A percentile compares a stretch with the other conserved stretches of the same genome.
phyloP scores from a whole-genome alignment of 495 filamentous ascomycete species.

The Emericellopsis terricola region DNA sequence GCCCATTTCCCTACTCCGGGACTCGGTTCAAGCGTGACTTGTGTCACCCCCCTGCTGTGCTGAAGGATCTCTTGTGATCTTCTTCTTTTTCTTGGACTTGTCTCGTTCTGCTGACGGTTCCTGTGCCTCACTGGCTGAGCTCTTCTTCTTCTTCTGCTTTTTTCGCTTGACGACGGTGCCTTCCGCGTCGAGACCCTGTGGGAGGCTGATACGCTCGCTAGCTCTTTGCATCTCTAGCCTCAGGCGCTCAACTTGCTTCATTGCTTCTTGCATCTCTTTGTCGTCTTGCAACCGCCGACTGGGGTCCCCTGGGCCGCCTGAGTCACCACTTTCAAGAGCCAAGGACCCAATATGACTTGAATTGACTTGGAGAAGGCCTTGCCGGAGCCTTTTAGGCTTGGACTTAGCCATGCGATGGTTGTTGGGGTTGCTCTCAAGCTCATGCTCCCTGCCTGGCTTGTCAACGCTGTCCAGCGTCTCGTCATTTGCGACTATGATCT shows the following conservation, averaged over 20 bases:
- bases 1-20: too few species aligned
- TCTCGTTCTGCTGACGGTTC: slow-evolving; percentile 55
- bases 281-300: slow-evolving; percentile 43
- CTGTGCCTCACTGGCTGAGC: slow-evolving; percentile 9
- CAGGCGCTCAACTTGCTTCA: slow-evolving; percentile 70
- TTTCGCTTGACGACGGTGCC: slow-evolving; percentile 66
- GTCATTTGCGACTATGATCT: slow-evolving; percentile 42
- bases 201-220: slow-evolving; percentile 59
- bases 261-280: slow-evolving; percentile 64
- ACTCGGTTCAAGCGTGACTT: too few species aligned
- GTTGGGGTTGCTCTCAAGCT: too few species aligned
- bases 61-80: too few species aligned
- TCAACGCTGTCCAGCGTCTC: slow-evolving; percentile 28
- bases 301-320: slow-evolving; percentile 16
- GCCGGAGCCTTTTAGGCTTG: slow-evolving; percentile 22
- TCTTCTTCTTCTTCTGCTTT: slow-evolving; percentile 34
- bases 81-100: slow-evolving; percentile 29
- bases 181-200: slow-evolving; percentile 49
- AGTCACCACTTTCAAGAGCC: slow-evolving; percentile 32
- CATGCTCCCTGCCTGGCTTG: too few species aligned
- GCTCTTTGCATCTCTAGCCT: slow-evolving; percentile 83
- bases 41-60: too few species aligned
- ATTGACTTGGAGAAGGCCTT: slow-evolving; percentile 60
- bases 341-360: slow-evolving; percentile 57
- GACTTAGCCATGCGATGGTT: slow-evolving; percentile 10